Evolutionary conservation across 176 grass and related monocot species (phyloP), one percentile per base, ranked within the genome.

Genomic region (Ananas comosus): DNA sequence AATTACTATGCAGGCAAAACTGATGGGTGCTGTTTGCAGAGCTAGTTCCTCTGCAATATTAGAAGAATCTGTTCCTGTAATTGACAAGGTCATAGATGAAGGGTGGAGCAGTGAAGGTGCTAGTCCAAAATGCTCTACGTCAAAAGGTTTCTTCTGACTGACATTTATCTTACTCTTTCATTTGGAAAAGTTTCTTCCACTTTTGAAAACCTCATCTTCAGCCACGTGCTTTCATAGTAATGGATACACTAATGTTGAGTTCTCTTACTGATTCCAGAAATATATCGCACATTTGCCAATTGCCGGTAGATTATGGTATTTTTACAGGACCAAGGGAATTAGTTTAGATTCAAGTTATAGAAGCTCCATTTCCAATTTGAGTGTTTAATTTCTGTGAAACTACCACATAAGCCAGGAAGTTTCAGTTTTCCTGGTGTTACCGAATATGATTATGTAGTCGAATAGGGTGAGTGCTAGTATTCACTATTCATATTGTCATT

Each of bases 51-150:
- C 70, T 76, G 68, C 70, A 23, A 48, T 73, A 63, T 56, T 71
- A 63, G 82, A 80, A 65, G 81, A 83, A 77, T 78, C 29, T 52
- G 79, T 87, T 42, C 78, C 82, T 51, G 49, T 63, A 50, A 49
- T 86, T 75, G 84, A 83, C 74, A 92, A 85, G 68, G 80, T 71
- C 52, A 69, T 86, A 64, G 87, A 93, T 84, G 83, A 81, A 33
- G 70, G 28, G 64, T 84, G 81, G 77, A 83, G 51, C 33, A 83
- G 58, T 80, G 51, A 77, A 74, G 75, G 22, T 75, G 49, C 33
- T 80, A 83, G 53, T 28, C 67, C 76, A 58, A 12, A 17, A n/a
- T 18, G 65, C 69, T 79, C 58, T 74, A 74, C 70, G 12, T 74
- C 77, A 74, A 71, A 71, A 71, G 89, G 89, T 92, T 48, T 64